phyloP scores from a whole-genome alignment of 495 filamentous ascomycete genomes.

The Terfezia claveryi region DNA sequence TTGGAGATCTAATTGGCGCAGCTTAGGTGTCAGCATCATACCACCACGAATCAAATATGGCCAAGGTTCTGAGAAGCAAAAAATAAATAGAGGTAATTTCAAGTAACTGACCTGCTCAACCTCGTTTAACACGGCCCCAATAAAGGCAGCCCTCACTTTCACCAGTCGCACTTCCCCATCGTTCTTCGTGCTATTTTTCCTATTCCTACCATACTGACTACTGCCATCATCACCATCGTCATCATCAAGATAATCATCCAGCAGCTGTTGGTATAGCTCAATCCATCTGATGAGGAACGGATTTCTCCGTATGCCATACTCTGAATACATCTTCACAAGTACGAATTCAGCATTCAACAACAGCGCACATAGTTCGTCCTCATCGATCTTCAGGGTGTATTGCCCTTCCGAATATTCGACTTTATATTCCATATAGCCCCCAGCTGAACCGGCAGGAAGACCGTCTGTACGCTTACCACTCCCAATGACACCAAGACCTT shows the following conservation, averaged over 20 bases:
- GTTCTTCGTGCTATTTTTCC: slow-evolving; percentile 2
- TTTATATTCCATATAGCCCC: neutral
- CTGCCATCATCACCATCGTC: slow-evolving; percentile 11
- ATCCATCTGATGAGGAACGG: slow-evolving; percentile 27
- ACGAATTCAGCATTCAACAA: slow-evolving; percentile 20
- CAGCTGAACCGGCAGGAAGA: neutral
- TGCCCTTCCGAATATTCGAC: neutral
- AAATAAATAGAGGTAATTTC: neutral
- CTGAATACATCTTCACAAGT: slow-evolving; percentile 16
- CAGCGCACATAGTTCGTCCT: slow-evolving; percentile 12
- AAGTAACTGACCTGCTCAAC: neutral
- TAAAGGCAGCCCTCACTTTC: slow-evolving; percentile 15
- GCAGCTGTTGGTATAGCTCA: neutral
- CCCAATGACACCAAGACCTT: neutral
- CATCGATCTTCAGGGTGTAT: neutral
- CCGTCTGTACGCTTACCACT: neutral
- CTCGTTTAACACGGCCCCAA: slow-evolving; percentile 15
- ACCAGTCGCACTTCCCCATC: slow-evolving; percentile 13
- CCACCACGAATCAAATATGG: too few species aligned
- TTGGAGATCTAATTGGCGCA: neutral
- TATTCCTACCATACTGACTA: slow-evolving; percentile 4
- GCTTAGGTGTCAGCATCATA: too few species aligned
- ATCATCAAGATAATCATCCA: slow-evolving; percentile 15
- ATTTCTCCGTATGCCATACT: slow-evolving; percentile 17
- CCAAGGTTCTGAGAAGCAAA: neutral